Evolutionary conservation across 2,329 filamentous ascomycete genomes (phyloP), one percentile per base, ranked within the genome.

Genomic region (Ustilaginoidea virens): DNA sequence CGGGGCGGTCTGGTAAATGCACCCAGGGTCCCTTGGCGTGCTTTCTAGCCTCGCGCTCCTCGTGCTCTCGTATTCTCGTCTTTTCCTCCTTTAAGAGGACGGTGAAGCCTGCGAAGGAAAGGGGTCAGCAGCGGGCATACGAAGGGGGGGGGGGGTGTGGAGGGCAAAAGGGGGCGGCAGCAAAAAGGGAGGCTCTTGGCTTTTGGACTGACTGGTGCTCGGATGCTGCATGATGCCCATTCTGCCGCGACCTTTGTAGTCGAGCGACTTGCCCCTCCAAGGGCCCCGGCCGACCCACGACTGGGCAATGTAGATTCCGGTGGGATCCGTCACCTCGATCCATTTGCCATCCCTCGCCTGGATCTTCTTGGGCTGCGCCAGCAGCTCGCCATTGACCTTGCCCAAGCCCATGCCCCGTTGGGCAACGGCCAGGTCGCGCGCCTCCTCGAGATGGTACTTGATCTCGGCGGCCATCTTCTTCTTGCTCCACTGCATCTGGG

Each of bases 401-500:
- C 65, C 66, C 1, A 94, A 57, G 1, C 85, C 86, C 87, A 98
- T 96, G 9, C 83, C 85, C 22, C 77, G 67, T 42, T 67, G 67
- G 11, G 80, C 80, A 39, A 93, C 63, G 20, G 90, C 90, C 45
- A 77, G 61, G 47, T 93, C 81, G 33, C 78, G 71, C 2, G 87
- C 86, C 43, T 80, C 68, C 47, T 90, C 72, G 12, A 98, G 61
- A 47, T 90, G 80, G 46, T 73, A 75, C 41, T 69, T 61, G 17
- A 96, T 72, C 45, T 93, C 83, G 40, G 70, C 63, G 5, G 87
- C 81, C 38, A 79, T 80, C 60, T 85, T 87, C 70, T 98, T 98
- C 63, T 83, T 82, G 52, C 78, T 87, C 60, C 87, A 96, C 32
- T 77, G 72, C 82, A 98, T 93, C 63, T 98, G 90, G 31, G 80